Conservation (phyloP, 345 rosid genomes). For the Salix exigua region DNA sequence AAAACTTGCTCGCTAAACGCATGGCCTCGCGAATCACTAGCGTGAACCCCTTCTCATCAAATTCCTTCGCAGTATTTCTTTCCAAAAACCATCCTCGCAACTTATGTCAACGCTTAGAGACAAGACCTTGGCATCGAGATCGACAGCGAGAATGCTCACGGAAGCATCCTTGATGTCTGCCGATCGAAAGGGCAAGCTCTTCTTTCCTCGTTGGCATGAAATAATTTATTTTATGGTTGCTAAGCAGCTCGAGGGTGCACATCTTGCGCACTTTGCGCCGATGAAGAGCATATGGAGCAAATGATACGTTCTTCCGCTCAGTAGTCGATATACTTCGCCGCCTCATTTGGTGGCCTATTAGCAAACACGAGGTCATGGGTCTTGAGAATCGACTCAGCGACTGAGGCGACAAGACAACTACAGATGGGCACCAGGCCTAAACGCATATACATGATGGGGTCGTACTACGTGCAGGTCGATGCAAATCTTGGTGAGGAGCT, state of each 20-base stretch:
- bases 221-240: slow-evolving; percentile 25
- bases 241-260: slow-evolving; percentile 41
- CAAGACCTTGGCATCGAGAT: slow-evolving; percentile 2
- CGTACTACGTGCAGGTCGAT: too few relatives aligned
- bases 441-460: slow-evolving; percentile 39
- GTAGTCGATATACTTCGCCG: slow-evolving; percentile 19
- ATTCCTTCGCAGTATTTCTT: slow-evolving; percentile 37
- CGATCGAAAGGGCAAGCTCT: slow-evolving; percentile 29
- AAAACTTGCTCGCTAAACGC: slow-evolving; percentile 28
- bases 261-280: slow-evolving; percentile 42
- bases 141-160: too few relatives aligned
- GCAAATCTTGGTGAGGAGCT: slow-evolving; percentile 33
- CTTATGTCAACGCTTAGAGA: slow-evolving; percentile 30
- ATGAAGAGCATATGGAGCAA: slow-evolving; percentile 27
- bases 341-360: slow-evolving; percentile 25
- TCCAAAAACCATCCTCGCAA: slow-evolving; percentile 52
- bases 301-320: slow-evolving; percentile 19
- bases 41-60: slow-evolving; percentile 38
- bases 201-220: slow-evolving; percentile 32
- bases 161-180: slow-evolving; percentile 13
- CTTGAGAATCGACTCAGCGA: slow-evolving; percentile 42
- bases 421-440: slow-evolving; percentile 29
- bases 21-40: slow-evolving; percentile 37
- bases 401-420: slow-evolving; percentile 39
- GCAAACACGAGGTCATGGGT: slow-evolving; percentile 41